phyloP scores from a whole-genome alignment of 129 eudicot genomes.

The Ambrosia artemisiifolia region DNA sequence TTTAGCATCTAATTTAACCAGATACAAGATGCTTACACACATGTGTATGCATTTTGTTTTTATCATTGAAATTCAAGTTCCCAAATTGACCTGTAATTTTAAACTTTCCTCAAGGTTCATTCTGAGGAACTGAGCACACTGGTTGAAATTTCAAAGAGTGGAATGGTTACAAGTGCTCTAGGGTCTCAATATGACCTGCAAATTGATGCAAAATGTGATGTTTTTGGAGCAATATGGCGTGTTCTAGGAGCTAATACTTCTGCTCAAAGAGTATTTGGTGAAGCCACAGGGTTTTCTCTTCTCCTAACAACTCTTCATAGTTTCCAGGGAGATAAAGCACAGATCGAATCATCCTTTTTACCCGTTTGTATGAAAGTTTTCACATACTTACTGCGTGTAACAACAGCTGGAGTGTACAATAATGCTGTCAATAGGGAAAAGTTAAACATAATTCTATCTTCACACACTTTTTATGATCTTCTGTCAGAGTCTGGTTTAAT shows the following conservation, averaged over 20 bases:
- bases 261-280: slow-evolving; percentile 97
- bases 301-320: slow-evolving; percentile 80
- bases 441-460: slow-evolving; percentile 63
- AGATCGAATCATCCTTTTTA: slow-evolving; percentile 31
- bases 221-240: slow-evolving; percentile 94
- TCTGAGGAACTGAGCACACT: slow-evolving; percentile 84
- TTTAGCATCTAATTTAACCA: not conserved
- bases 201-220: slow-evolving; percentile 85
- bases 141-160: slow-evolving; percentile 89
- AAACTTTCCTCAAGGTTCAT: slow-evolving; percentile 56
- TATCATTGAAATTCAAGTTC: not conserved
- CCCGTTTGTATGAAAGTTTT: slow-evolving; percentile 48
- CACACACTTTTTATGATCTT: slow-evolving; percentile 84
- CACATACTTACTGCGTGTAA: slow-evolving; percentile 78
- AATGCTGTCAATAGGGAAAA: slow-evolving; percentile 75
- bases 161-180: slow-evolving; percentile 85
- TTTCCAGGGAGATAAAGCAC: slow-evolving; percentile 63
- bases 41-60: not conserved
- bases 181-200: slow-evolving; percentile 82
- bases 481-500: slow-evolving; percentile 82
- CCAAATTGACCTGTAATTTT: not conserved
- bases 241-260: slow-evolving; percentile 66
- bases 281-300: slow-evolving; percentile 95
- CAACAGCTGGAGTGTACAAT: slow-evolving; percentile 83
- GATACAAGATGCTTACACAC: not conserved